Conservation (phyloP, 1,284 basidiomycete genomes). For the Leccinum griseonigrum region DNA sequence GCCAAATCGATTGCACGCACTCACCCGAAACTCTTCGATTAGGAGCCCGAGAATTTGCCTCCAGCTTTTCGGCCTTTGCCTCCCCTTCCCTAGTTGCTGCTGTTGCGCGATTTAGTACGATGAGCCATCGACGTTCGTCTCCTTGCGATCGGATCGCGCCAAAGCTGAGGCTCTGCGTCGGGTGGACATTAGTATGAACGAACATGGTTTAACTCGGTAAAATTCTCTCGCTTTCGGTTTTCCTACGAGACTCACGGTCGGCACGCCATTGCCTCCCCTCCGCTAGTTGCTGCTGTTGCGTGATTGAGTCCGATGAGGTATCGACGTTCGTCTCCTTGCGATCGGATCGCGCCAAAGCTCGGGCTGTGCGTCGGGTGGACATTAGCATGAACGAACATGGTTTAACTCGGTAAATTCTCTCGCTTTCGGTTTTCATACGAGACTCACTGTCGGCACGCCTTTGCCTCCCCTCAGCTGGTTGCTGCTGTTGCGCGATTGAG, state of each 20-base stretch:
- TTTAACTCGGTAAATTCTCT: no score
- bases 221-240: slow-evolving; percentile 40
- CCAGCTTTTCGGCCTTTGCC: neutral
- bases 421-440: no score
- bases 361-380: no score
- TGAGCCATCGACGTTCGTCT: slow-evolving; percentile 81
- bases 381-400: no score
- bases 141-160: slow-evolving; percentile 76
- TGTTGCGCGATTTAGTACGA: slow-evolving; percentile 19
- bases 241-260: slow-evolving; percentile 48
- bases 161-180: slow-evolving; percentile 60
- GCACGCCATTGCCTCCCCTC: slow-evolving; percentile 29
- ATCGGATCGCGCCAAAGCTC: no score
- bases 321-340: no score
- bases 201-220: slow-evolving; percentile 47
- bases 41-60: neutral
- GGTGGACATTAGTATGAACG: slow-evolving; percentile 95
- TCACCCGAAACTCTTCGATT: neutral
- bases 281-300: slow-evolving; percentile 19
- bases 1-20: neutral
- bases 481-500: no score
- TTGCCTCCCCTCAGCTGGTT: no score
- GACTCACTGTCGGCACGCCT: no score
- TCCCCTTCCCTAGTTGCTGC: slow-evolving; percentile 16
- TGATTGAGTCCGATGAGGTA: slow-evolving; percentile 22